Evolutionary conservation across 1,284 basidiomycete species (phyloP).

Genomic region (Ustilago trichophora): DNA sequence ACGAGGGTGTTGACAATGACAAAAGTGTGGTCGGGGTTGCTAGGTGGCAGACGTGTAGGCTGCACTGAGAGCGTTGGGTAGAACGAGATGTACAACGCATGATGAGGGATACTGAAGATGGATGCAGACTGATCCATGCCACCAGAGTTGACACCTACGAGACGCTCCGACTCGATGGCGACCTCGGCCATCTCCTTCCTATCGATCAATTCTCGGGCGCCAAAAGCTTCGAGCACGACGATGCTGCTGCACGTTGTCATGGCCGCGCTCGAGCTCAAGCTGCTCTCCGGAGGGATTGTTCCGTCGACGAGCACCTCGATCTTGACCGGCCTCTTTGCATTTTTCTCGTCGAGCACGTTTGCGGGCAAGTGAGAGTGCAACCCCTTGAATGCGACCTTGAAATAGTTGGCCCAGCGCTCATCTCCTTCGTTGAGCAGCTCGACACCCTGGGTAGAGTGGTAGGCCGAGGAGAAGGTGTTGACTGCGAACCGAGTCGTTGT

Average conservation of each 20-base stretch:
- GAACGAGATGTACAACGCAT: constrained; percentile 63
- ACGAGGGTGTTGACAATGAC: constrained; percentile 64
- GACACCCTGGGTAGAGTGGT: constrained; percentile 34
- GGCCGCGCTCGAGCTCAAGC: constrained; percentile 59
- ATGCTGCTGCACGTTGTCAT: constrained; percentile 63
- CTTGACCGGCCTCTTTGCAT: constrained; percentile 25
- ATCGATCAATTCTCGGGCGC: constrained; percentile 46
- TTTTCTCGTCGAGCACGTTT: constrained; percentile 10
- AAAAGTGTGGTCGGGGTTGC: constrained; percentile 44
- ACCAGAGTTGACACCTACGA: constrained; percentile 65
- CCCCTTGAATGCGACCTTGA: constrained; percentile 64
- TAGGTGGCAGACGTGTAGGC: constrained; percentile 46
- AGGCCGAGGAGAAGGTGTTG: constrained; percentile 42
- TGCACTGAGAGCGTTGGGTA: constrained; percentile 44
- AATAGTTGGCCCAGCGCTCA: constrained; percentile 65
- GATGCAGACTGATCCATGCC: constrained; percentile 65
- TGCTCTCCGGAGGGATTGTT: constrained; percentile 61
- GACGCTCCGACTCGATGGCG: constrained; percentile 59
- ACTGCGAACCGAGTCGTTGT: constrained; percentile 47
- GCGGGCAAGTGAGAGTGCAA: constrained; percentile 58
- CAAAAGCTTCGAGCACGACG: constrained; percentile 61
- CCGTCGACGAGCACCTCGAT: constrained; percentile 62
- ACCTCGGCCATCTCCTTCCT: constrained; percentile 61
- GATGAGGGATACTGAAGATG: constrained; percentile 58
- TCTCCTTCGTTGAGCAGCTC: constrained; percentile 52